Conservation (phyloP, 176 grass and related monocot species). For the Juncus inflexus region DNA sequence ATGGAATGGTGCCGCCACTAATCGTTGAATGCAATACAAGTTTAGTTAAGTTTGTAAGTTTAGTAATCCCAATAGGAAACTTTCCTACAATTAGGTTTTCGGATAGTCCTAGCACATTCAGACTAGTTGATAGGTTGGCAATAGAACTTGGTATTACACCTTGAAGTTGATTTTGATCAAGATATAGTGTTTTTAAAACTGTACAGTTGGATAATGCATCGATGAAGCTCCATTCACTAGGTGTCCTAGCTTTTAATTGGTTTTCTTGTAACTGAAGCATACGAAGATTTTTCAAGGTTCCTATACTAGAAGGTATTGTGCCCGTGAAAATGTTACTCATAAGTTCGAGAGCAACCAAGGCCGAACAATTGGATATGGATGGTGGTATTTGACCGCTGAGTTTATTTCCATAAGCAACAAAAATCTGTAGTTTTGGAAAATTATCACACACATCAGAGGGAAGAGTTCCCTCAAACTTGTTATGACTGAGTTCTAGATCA, state of each 20-base stretch:
- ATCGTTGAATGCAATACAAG: constrained; percentile 5
- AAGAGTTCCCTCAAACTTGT: constrained; percentile 29
- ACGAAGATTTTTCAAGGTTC: constrained; percentile 23
- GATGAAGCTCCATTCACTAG: constrained; percentile 31
- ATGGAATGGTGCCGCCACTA: constrained; percentile 24
- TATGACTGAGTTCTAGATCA: not conserved
- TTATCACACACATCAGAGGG: constrained; percentile 20
- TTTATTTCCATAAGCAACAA: not conserved
- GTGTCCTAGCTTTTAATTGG: not conserved
- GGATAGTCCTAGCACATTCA: not conserved
- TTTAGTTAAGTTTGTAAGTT: constrained; percentile 23
- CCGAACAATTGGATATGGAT: constrained; percentile 28
- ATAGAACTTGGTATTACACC: constrained; percentile 29
- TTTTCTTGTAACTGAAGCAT: not conserved
- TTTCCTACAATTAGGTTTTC: constrained; percentile 19
- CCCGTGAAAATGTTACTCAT: constrained; percentile 28
- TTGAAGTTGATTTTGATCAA: constrained; percentile 19
- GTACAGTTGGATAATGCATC: constrained; percentile 30
- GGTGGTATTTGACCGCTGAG: constrained; percentile 27
- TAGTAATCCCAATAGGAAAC: constrained; percentile 29
- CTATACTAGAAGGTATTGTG: constrained; percentile 22
- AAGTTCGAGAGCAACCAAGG: not conserved
- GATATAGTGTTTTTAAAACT: not conserved
- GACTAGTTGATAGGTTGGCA: constrained; percentile 30
- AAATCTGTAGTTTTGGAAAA: constrained; percentile 18